Percentiles rank a stretch among this genome's conserved stretches.
phyloP scores from a whole-genome alignment of 2,329 filamentous ascomycete genomes.

The Pestalotiopsis sp. region DNA sequence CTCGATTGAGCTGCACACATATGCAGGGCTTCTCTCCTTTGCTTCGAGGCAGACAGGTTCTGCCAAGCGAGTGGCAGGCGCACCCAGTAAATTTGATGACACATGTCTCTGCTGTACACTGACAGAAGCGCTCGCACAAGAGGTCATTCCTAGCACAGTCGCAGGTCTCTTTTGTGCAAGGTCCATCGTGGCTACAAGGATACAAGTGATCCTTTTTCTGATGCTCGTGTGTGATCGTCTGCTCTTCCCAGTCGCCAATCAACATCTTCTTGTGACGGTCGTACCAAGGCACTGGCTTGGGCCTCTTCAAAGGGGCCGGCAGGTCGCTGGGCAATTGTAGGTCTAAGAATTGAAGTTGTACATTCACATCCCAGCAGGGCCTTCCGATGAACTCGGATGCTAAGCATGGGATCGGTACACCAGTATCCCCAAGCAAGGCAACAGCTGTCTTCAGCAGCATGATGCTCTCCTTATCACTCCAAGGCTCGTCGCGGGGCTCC shows the following conservation, averaged over 20 bases:
- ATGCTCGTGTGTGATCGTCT: slow-evolving; percentile 57
- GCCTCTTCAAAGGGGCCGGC: slow-evolving; percentile 32
- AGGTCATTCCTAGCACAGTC: slow-evolving; percentile 63
- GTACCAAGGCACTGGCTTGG: slow-evolving; percentile 56
- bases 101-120: slow-evolving; percentile 61
- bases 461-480: slow-evolving; percentile 50
- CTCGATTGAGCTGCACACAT: slow-evolving; percentile 72
- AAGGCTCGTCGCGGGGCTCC: slow-evolving; percentile 38
- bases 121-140: slow-evolving; percentile 75
- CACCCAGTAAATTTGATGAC: slow-evolving; percentile 69
- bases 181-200: slow-evolving; percentile 71
- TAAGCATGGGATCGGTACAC: slow-evolving; percentile 49
- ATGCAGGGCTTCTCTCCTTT: slow-evolving; percentile 64
- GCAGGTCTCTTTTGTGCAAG: slow-evolving; percentile 64
- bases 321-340: slow-evolving; percentile 32
- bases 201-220: slow-evolving; percentile 60
- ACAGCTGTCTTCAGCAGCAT: slow-evolving; percentile 51
- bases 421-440: slow-evolving; percentile 45
- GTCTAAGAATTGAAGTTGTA: slow-evolving; percentile 43
- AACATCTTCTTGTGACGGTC: slow-evolving; percentile 59
- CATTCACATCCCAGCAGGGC: slow-evolving; percentile 54
- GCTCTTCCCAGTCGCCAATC: slow-evolving; percentile 57
- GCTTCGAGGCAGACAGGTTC: slow-evolving; percentile 58
- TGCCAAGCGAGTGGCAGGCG: slow-evolving; percentile 63
- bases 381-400: slow-evolving; percentile 53